Base-by-base conservation (phyloP, 495 filamentous ascomycete species). In the Achaetomiella virescens region DNA sequence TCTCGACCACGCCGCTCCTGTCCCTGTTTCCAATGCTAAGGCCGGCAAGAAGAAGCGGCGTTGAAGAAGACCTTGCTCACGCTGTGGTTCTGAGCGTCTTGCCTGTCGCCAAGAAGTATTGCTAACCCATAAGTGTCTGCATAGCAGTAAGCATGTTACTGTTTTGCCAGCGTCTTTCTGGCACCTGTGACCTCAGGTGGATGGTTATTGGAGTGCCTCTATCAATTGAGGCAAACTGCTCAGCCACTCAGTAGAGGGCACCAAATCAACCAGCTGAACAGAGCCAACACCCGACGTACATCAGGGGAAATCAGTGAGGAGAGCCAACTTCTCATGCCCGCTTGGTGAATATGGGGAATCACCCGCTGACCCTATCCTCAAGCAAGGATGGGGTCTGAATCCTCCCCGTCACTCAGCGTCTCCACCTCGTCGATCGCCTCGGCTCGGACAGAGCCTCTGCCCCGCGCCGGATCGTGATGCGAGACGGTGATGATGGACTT, bases 351-450 rank as follows among this genome's bases (percentile, higher is more conserved):
- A n/a, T n/a, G n/a, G n/a, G n/a, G n/a, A n/a, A n/a, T n/a, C n/a
- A n/a, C n/a, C n/a, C n/a, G n/a, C n/a, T n/a, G 27, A 5, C 27
- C 9, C 72, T 69, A 71, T 57, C 58, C 59, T 20, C 70, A 31
- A 9, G 27, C 64, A 21, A 69, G 48, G 29, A 67, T 61, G 35
- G 68, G 67, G 35, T 78, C 82, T 29, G 81, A 81, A n/a, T 80
- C 78, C 63, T 92, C 88, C 62, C 91, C 64, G 35, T 76, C 74
- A 35, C 75, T 78, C 44, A 97, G 76, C 6, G 81, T 84, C 66
- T 97, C 88, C 6, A 98, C 93, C 65, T 97, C 89, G 62, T 93
- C 91, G 24, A 97, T 80, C 9, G 91, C 90, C 31, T 81, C 83
- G 27, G 81, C 78, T 36, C 90, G 74, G 47, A 83, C 87, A 1